These are phyloP conservation scores for Calophaca sinica DNA, from an alignment of 306 rosid genomes.

Conservation along the genomic window DNA sequence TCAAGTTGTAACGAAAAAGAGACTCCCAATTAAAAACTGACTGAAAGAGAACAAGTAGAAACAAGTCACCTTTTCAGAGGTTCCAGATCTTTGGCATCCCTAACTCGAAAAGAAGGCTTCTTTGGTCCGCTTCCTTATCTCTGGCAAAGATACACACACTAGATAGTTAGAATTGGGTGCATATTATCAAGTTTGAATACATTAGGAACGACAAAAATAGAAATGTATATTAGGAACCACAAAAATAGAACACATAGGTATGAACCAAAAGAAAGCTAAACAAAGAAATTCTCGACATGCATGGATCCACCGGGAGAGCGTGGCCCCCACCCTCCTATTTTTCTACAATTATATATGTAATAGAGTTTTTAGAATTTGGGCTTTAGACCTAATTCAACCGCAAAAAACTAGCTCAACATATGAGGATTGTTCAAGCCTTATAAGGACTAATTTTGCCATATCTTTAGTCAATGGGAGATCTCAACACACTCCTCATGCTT, in stretches of 20 bases:
- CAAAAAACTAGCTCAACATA: too few relatives aligned
- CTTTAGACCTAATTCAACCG: too few relatives aligned
- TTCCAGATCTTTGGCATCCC: conserved; percentile 60
- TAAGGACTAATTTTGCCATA: too few relatives aligned
- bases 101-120: conserved; percentile 89
- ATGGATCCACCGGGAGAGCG: too few relatives aligned
- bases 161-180: conserved; percentile 24
- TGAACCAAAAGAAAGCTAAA: conserved; percentile 8
- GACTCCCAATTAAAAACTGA: conserved; percentile 1
- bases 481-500: too few relatives aligned
- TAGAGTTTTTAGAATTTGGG: too few relatives aligned
- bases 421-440: too few relatives aligned
- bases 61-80: conserved; percentile 59
- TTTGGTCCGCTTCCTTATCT: conserved; percentile 75
- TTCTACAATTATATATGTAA: too few relatives aligned
- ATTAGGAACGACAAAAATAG: too few relatives aligned
- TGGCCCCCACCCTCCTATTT: too few relatives aligned
- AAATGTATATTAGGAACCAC: too few relatives aligned
- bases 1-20: not conserved
- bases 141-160: conserved; percentile 57
- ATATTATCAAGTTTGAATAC: not conserved
- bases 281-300: not conserved
- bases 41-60: not conserved
- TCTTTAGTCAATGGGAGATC: too few relatives aligned
- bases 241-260: not conserved